Percentiles rank a stretch among this genome's conserved stretches.
These are phyloP conservation scores for Tetrapisispora taiwanensis DNA, from an alignment of 805 yeast species.

Conservation along the genomic window DNA sequence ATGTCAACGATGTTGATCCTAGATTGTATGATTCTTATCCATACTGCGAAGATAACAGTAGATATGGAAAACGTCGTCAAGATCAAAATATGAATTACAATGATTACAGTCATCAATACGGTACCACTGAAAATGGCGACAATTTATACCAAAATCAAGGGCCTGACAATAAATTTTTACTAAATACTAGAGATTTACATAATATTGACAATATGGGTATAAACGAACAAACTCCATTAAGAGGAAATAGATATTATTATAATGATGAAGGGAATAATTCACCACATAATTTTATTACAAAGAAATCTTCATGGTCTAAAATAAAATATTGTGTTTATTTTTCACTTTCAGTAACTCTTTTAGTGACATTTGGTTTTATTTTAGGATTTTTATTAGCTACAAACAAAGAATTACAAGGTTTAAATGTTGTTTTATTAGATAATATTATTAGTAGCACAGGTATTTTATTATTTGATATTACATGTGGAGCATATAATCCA, in stretches of 20 bases:
- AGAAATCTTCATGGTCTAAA: slow-evolving; percentile 23
- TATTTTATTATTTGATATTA: slow-evolving; percentile 71
- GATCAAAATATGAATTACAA: background rate
- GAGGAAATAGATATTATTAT: slow-evolving; percentile 2
- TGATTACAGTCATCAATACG: background rate
- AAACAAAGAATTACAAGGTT: slow-evolving; percentile 67
- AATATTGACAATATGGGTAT: slow-evolving; percentile 1
- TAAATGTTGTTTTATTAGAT: slow-evolving; percentile 49
- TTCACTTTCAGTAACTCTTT: slow-evolving; percentile 31
- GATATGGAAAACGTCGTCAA: background rate
- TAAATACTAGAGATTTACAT: slow-evolving; percentile 1
- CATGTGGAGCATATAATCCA: slow-evolving; percentile 75
- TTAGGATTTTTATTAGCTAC: slow-evolving; percentile 81
- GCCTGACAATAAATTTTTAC: background rate
- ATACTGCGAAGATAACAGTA: background rate
- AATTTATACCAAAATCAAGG: background rate
- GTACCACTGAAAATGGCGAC: background rate
- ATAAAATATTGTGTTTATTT: slow-evolving; percentile 30
- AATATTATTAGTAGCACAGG: slow-evolving; percentile 74
- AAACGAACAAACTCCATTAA: slow-evolving; percentile 19
- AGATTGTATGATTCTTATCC: slow-evolving; percentile 1
- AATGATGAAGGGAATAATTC: slow-evolving; percentile 28
- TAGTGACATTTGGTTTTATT: slow-evolving; percentile 65
- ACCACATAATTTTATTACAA: slow-evolving; percentile 39
- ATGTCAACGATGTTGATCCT: slow-evolving; percentile 7